Evolutionary conservation across 179 eudicot genomes (phyloP).

Genomic region (Amaranthus tricolor): DNA sequence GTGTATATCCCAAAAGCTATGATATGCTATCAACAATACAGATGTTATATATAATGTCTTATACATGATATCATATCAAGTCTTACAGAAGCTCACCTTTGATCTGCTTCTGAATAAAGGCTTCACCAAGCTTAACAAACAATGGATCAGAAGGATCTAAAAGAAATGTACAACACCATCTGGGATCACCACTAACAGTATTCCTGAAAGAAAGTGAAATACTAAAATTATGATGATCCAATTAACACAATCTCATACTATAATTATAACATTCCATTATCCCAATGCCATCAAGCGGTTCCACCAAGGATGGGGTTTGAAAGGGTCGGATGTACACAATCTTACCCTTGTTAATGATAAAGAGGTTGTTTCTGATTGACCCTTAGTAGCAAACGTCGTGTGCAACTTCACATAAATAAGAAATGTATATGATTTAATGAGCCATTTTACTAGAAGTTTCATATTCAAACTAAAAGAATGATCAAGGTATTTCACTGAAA

Average conservation of each 20-base stretch:
- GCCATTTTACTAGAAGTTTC: not conserved
- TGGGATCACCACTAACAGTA: conserved; percentile 73
- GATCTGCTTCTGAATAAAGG: conserved; percentile 77
- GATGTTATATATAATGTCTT: not conserved
- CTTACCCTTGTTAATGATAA: too few species aligned
- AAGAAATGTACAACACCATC: conserved; percentile 97
- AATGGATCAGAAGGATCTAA: conserved; percentile 98
- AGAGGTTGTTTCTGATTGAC: too few species aligned
- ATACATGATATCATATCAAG: not conserved
- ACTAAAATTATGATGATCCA: conserved; percentile 5
- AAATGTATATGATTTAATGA: too few species aligned
- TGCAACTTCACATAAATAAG: too few species aligned
- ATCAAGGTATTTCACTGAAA: not conserved
- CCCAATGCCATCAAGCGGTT: too few species aligned
- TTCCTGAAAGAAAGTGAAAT: conserved; percentile 42
- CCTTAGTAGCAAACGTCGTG: too few species aligned
- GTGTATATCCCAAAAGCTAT: not conserved
- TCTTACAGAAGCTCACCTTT: conserved; percentile 45
- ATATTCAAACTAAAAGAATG: not conserved
- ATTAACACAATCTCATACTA: not conserved
- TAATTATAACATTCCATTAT: too few species aligned
- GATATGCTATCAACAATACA: conserved; percentile 2
- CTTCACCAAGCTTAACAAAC: conserved; percentile 80
- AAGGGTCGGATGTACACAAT: too few species aligned
- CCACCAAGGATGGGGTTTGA: too few species aligned